These are phyloP conservation scores for Penicillium sp. DNA, from an alignment of 2,329 filamentous ascomycete genomes.

Conservation along the genomic window DNA sequence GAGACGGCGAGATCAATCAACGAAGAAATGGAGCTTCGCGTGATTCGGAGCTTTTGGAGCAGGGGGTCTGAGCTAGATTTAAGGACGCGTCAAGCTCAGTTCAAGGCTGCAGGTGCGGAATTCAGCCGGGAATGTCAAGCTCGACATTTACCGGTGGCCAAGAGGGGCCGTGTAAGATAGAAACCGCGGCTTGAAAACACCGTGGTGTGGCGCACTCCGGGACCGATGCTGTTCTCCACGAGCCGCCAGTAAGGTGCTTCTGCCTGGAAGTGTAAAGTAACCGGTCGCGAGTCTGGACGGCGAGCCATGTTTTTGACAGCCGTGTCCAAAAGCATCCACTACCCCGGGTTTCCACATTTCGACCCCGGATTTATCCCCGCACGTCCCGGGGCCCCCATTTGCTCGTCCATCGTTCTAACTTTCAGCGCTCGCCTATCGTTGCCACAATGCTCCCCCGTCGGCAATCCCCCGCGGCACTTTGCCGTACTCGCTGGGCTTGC, in stretches of 20 bases:
- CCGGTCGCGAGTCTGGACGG: not conserved
- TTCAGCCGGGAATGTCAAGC: slow-evolving; percentile 3
- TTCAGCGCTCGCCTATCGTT: slow-evolving; percentile 2
- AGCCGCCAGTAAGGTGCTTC: not conserved
- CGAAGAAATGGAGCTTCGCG: not conserved
- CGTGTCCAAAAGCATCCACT: not conserved
- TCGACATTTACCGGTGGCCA: slow-evolving; percentile 3
- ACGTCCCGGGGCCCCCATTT: not conserved
- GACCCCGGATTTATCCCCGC: slow-evolving; percentile 14
- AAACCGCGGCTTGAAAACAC: not conserved
- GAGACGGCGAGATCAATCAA: not conserved
- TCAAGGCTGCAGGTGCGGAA: slow-evolving; percentile 1
- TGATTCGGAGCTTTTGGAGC: not conserved
- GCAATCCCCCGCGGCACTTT: slow-evolving; percentile 5
- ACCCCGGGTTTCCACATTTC: slow-evolving; percentile 1
- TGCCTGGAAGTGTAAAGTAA: not conserved
- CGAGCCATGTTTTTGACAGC: not conserved
- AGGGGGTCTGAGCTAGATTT: not conserved
- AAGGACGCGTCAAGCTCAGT: not conserved
- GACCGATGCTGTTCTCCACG: not conserved
- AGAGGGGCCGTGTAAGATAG: not conserved
- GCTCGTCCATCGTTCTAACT: not conserved
- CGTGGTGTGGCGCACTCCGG: not conserved
- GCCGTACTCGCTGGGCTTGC: not conserved
- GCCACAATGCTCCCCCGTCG: slow-evolving; percentile 2